A percentile compares a stretch with the other conserved stretches of the same genome.
These are phyloP conservation scores for Epicoccum nigrum DNA, from an alignment of 2,329 filamentous ascomycete genomes.

Conservation along the genomic window DNA sequence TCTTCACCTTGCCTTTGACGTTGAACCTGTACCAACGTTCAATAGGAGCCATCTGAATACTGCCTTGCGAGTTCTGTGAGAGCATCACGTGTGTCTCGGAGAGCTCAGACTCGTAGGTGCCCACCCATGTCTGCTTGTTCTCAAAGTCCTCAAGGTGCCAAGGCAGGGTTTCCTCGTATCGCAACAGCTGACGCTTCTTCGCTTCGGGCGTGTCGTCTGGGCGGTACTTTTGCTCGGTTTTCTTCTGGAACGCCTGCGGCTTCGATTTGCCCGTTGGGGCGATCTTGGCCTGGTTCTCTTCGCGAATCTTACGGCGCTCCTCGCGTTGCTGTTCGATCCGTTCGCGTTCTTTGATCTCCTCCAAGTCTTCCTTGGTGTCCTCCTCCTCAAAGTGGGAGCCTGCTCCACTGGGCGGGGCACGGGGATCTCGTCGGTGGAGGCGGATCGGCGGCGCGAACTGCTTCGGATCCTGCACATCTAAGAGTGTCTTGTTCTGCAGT, in stretches of 20 bases:
- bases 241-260: slow-evolving; percentile 71
- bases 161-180: slow-evolving; percentile 93
- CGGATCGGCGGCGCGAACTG: slow-evolving; percentile 89
- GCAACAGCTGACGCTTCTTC: slow-evolving; percentile 66
- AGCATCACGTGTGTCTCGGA: slow-evolving; percentile 82
- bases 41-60: slow-evolving; percentile 83
- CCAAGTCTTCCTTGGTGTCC: slow-evolving; percentile 67
- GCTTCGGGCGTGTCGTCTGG: slow-evolving; percentile 78
- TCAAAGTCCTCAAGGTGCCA: slow-evolving; percentile 98
- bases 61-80: slow-evolving; percentile 62
- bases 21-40: slow-evolving; percentile 96
- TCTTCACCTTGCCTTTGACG: slow-evolving; percentile 75
- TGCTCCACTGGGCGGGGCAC: slow-evolving; percentile 61
- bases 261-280: slow-evolving; percentile 78
- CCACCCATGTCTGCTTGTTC: slow-evolving; percentile 92
- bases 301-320: slow-evolving; percentile 83
- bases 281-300: slow-evolving; percentile 89
- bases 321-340: slow-evolving; percentile 66
- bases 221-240: slow-evolving; percentile 83
- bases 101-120: slow-evolving; percentile 85
- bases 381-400: slow-evolving; percentile 51
- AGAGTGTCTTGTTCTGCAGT: slow-evolving; percentile 66
- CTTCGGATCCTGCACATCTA: slow-evolving; percentile 74
- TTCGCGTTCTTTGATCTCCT: slow-evolving; percentile 71
- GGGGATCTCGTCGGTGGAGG: slow-evolving; percentile 84